phyloP scores from a whole-genome alignment of 2,329 filamentous ascomycete species.

The Penicillium vulpinum region DNA sequence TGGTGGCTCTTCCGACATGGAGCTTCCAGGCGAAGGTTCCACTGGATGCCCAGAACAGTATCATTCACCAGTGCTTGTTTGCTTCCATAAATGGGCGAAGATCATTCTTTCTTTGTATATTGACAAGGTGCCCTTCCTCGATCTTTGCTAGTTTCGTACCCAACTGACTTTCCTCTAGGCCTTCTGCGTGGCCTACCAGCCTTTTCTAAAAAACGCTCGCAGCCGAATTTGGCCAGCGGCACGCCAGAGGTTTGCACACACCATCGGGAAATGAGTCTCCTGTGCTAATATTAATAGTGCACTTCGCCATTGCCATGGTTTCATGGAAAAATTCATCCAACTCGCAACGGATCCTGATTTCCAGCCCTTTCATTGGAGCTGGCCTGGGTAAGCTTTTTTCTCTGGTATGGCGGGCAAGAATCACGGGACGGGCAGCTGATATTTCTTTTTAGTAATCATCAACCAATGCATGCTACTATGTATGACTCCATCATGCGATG shows the following conservation, averaged over 20 bases:
- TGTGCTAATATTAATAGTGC: constrained; percentile 34
- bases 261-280: background rate
- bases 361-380: constrained; percentile 52
- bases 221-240: constrained; percentile 50
- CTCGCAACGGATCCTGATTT: constrained; percentile 49
- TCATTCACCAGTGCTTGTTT: constrained; percentile 44
- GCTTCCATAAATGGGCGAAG: constrained; percentile 50
- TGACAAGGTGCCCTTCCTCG: constrained; percentile 39
- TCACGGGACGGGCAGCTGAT: constrained; percentile 12
- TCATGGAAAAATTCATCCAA: constrained; percentile 52
- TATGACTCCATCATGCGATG: constrained; percentile 13
- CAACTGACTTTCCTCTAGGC: constrained; percentile 29
- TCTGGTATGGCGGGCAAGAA: background rate
- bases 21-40: constrained; percentile 39
- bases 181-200: constrained; percentile 50
- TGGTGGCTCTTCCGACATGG: constrained; percentile 25
- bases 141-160: background rate
- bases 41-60: constrained; percentile 44
- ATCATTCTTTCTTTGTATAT: constrained; percentile 48
- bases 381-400: constrained; percentile 41
- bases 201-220: constrained; percentile 50
- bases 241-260: constrained; percentile 41
- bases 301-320: constrained; percentile 49
- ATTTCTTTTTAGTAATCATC: constrained; percentile 35
- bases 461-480: constrained; percentile 49